Evolutionary conservation across 306 rosid species (phyloP), one percentile per base, ranked within the genome.

Genomic region (Dryas octopetala): DNA sequence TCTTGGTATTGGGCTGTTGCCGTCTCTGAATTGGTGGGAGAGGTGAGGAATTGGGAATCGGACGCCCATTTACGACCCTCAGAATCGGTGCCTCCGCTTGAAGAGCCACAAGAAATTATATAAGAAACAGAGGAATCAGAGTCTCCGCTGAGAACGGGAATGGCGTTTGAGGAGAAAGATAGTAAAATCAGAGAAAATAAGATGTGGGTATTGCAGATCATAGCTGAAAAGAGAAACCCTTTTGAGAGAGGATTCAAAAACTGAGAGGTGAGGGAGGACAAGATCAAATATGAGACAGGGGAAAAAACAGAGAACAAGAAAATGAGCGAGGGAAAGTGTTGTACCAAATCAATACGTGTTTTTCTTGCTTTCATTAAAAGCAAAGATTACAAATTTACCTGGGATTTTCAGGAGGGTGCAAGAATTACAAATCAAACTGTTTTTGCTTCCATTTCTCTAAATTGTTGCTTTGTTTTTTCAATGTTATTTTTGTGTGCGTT

Each of bases 101-200:
- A 74, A 23, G 83, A 67, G 57, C 90, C 90, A n/a, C 87, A 86
- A n/a, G 87, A 66, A 59, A 86, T 66, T 62, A 83, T 13, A 51
- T 78, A 76, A 9, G 88, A 80, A 28, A 53, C 26, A 13, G 74
- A 68, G 51, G 79, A 46, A 7, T 52, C 63, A 32, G 83, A 49
- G 61, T 5, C 59, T 55, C 69, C 8, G 9, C 52, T 32, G 3
- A 15, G 41, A 67, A 71, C 76, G 47, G 12, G 50, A 43, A 65
- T 8, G 49, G 64, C 17, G 57, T 2, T 60, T 15, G 57, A 49
- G 38, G 40, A 7, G n/a, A 77, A 52, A 19, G 48, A 74, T 32
- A 73, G 47, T 3, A 84, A 4, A 1, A 84, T 11, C 8, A 83
- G 23, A 62, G 66, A 74, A 59, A 79, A 53, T 28, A 78, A 16